Base-by-base conservation (phyloP, 2,329 filamentous ascomycete genomes). In the Iodosphaeria phyllophila region DNA sequence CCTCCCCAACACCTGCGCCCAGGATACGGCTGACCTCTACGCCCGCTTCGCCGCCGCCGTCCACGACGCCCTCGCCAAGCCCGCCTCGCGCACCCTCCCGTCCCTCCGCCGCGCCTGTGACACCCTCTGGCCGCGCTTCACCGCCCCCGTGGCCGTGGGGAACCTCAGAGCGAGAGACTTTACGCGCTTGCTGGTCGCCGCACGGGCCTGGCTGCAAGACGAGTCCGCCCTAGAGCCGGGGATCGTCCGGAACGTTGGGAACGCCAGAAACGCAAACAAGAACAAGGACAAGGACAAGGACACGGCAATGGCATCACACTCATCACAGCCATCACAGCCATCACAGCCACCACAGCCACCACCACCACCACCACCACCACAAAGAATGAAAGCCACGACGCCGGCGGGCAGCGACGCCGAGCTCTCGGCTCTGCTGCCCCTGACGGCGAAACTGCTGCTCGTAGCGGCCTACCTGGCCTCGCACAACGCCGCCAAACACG, bases 111-210 rank as follows among this genome's bases (percentile, higher is more conserved):
- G 66, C 18, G 67, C 75, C 24, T 83, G 77, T 41, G 50, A 66
- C 24, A 66, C 72, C 21, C 62, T 95, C 12, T 98, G 89, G 89
- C 72, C 74, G 8, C 65, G 72, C 4, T 95, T 98, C 47, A 73
- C 79, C 1, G 64, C 68, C 5, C 86, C 86, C 0, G 64, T 95
- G 13, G 50, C 73, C 2, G 66, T 71, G 2, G 76, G 76, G n/a
- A 73, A 75, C 6, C 71, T 75, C 38, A 63, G 64, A 2, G 69
- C 76, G 7, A 73, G 75, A 37, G 82, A 93, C 40, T 93, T 93
- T 48, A 74, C 78, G 9, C 74, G 78, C 32, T 57, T 98, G 6
- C 63, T 95, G 28, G 72, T 86, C 24, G 65, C 70, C 2, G 65
- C 72, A 14, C 59, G 75, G 10, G 54, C 60, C 0, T 58, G 79